These are phyloP conservation scores for Fusarium duplospermum DNA, from an alignment of 2,329 filamentous ascomycete genomes.

Conservation along the genomic window DNA sequence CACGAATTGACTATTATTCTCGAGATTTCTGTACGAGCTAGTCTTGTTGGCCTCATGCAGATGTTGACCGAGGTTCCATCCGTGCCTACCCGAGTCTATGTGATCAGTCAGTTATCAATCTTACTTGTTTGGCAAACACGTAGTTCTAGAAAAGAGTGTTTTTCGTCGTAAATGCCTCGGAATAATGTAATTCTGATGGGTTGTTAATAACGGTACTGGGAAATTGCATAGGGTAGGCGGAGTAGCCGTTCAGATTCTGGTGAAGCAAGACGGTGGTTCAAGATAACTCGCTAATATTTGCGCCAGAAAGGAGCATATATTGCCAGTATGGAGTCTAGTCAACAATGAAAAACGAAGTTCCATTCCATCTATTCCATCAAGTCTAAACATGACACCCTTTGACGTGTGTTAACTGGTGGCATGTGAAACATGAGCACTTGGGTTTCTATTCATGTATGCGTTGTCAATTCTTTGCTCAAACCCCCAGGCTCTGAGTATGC, in stretches of 20 bases:
- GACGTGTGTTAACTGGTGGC: rapidly evolving
- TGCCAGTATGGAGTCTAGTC: rapidly evolving
- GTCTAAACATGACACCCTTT: rapidly evolving
- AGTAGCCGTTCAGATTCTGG: rapidly evolving
- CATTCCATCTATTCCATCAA: neutral
- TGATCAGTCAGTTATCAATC: neutral
- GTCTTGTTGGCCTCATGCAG: neutral
- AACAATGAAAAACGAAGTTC: rapidly evolving
- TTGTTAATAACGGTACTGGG: neutral
- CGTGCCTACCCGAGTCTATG: neutral
- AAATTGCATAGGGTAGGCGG: neutral
- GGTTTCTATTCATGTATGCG: neutral
- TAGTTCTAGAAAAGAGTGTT: neutral
- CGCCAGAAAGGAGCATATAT: neutral
- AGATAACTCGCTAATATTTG: neutral
- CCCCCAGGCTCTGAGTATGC: rapidly evolving
- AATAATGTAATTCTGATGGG: no score
- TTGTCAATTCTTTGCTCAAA: rapidly evolving
- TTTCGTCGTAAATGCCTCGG: neutral
- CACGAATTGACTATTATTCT: neutral
- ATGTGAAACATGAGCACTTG: neutral
- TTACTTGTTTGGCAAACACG: neutral
- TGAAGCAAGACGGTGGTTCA: neutral
- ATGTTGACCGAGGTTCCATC: neutral
- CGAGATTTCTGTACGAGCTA: neutral